These are phyloP conservation scores for Mycosphaerella sp. DNA, from an alignment of 2,329 filamentous ascomycete genomes.

Conservation along the genomic window DNA sequence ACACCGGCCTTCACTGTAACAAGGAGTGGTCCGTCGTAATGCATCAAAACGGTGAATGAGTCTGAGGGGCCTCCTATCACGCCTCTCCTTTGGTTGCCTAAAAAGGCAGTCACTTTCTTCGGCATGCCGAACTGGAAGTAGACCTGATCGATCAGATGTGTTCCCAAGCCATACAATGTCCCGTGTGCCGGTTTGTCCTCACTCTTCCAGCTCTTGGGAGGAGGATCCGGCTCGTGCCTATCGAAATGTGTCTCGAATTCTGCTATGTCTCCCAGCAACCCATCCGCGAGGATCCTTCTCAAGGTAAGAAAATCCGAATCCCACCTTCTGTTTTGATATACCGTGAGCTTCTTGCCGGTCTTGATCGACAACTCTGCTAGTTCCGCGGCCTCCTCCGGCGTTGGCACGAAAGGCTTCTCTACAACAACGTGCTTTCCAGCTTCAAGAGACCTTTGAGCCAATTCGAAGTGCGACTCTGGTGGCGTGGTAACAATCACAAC, in stretches of 20 bases:
- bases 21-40: constrained; percentile 58
- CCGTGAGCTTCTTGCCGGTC: constrained; percentile 40
- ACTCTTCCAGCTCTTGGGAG: constrained; percentile 58
- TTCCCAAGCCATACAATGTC: constrained; percentile 67
- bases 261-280: constrained; percentile 61
- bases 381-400: constrained; percentile 58
- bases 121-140: constrained; percentile 66
- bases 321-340: constrained; percentile 61
- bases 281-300: constrained; percentile 54
- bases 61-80: constrained; percentile 48
- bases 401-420: constrained; percentile 78
- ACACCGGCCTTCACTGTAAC: constrained; percentile 65
- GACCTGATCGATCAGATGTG: constrained; percentile 70
- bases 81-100: constrained; percentile 60
- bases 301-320: constrained; percentile 72
- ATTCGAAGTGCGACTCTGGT: constrained; percentile 62
- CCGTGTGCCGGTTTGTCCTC: constrained; percentile 59
- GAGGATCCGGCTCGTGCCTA: constrained; percentile 57
- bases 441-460: constrained; percentile 60
- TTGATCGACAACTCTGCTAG: constrained; percentile 44
- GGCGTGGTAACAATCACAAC: constrained; percentile 66
- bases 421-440: constrained; percentile 71
- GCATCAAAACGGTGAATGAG: constrained; percentile 56
- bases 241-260: constrained; percentile 80
- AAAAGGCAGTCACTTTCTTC: constrained; percentile 58